Evolutionary conservation across 257 asterid species (phyloP), one percentile per base, ranked within the genome.

Genomic region (Fraxinus anomala): DNA sequence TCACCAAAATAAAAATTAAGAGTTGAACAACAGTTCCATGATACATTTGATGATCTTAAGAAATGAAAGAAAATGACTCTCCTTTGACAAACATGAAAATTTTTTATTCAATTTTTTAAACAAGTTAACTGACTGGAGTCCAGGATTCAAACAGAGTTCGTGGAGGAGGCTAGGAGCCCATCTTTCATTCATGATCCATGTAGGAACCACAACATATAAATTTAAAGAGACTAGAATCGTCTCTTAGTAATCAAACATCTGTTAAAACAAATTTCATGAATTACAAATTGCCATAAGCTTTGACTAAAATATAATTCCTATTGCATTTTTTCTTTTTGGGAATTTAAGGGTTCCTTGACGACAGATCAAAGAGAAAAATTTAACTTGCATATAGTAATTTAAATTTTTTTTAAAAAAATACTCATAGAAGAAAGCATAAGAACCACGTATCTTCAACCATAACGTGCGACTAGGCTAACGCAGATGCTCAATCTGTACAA

Each of bases 161-260:
- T 19, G 11, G 26, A 5, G 24, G 24, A 54, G 26, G 3, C 7
- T 4, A 54, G 65, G 65, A 54, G 11, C 24, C 3, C 21, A 70
- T 70, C 3, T 80, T 69, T 6, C 19, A 73, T 34, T 42, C 40
- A 59, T 59, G 73, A 78, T 37, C 75, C 63, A 76, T 68, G 73
- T 11, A 47, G 40, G 69, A 14, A 54, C 39, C 49, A 11, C 39
- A 23, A 76, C 16, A 40, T 11, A 56, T 49, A 73, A 51, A 39
- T n/a, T 9, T 36, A 67, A 34, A 6, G 1, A 63, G 70, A 49
- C 73, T 77, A 59, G 40, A 73, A 37, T 56, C 54, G 42, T 63
- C 81, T 28, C 34, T 68, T 54, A 66, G 59, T 33, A 76, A 13
- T 70, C 42, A 31, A 14, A 69, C 59, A 40, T 21, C 30, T 21